Evolutionary conservation across 495 filamentous ascomycete species (phyloP), one percentile per base, ranked within the genome.

Genomic region (Tuber indicum): DNA sequence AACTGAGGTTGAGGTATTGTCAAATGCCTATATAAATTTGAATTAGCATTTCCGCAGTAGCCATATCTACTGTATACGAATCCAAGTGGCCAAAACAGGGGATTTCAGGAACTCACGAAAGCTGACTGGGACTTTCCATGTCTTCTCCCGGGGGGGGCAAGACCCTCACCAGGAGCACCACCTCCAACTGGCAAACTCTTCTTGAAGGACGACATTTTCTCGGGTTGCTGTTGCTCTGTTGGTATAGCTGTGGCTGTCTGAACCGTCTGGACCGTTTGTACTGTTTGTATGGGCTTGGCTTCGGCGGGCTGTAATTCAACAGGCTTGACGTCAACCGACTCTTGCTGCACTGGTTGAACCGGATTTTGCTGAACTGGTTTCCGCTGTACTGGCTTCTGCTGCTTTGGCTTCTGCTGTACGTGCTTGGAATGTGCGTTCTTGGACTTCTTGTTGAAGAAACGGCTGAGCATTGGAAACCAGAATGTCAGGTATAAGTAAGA

Each of bases 1-100:
- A 74, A 99, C 95, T 79, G 92, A 96, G 78, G 96, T 99, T 70
- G 96, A 98, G 72, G 96, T 96, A 89, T 98, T 98, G 85, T 99
- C 96, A 85, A 99, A 99, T 70, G 96, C 95, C 96, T 99, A 78
- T 66, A 14, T 26, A 49, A 73, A 75, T 42, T 19, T 42, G 45
- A 62, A 47, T 70, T 62, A 79, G 62, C 71, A 73, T 58, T 23
- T 39, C 75, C 23, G 39, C 70, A 62, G 23, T 44, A 71, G 36
- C 44, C 46, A 6, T 5, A 58, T 52, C 16, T 43, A 71, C 21
- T 32, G 43, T 46, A 32, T 12, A 62, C 26, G 46, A 47, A 39
- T n/a, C 39, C 36, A n/a, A 39, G 36, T 32, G 41, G 9, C 39
- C 41, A 66, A 12, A n/a, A 71, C 39, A 75, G 44, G 45, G 23